Evolutionary conservation across 1,139 yeast genomes (phyloP).

Genomic region (Petasospora fabianii): DNA sequence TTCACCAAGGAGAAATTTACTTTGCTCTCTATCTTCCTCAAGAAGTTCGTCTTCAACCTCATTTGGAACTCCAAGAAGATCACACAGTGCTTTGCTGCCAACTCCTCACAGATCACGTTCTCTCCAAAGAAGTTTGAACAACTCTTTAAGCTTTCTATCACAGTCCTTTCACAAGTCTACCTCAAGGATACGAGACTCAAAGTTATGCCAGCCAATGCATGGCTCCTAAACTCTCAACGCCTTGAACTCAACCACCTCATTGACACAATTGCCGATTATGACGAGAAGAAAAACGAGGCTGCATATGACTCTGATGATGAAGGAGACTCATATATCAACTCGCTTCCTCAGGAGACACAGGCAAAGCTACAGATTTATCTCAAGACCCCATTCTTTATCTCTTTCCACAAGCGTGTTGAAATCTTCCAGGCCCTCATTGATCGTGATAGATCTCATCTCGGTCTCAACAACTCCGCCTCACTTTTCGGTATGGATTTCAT

Average conservation of each 20-base stretch:
- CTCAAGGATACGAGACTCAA: conserved; percentile 61
- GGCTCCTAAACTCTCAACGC: conserved; percentile 19
- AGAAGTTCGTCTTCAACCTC: conserved; percentile 49
- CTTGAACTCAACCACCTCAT: conserved; percentile 13
- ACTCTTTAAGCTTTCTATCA: conserved; percentile 38
- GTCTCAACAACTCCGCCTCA: conserved; percentile 23
- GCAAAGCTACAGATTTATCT: conserved; percentile 48
- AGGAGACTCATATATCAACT: conserved; percentile 17
- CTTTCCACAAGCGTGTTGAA: conserved; percentile 69
- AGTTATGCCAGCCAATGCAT: conserved; percentile 23
- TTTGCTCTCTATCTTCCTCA: conserved; percentile 47
- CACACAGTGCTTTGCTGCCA: not conserved
- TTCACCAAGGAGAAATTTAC: conserved; percentile 46
- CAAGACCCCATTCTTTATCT: conserved; percentile 73
- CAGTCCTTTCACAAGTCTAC: conserved; percentile 65
- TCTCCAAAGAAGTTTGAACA: conserved; percentile 3
- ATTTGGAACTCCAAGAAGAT: conserved; percentile 41
- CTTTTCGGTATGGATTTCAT: conserved; percentile 4
- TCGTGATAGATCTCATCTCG: conserved; percentile 40
- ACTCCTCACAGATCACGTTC: not conserved
- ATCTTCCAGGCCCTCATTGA: conserved; percentile 66
- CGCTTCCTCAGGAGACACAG: conserved; percentile 11
- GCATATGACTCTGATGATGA: conserved; percentile 22
- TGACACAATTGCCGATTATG: conserved; percentile 17
- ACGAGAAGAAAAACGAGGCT: conserved; percentile 22